Conservation (phyloP, 768 basidiomycete species). For the Hemileccinum impolitum region DNA sequence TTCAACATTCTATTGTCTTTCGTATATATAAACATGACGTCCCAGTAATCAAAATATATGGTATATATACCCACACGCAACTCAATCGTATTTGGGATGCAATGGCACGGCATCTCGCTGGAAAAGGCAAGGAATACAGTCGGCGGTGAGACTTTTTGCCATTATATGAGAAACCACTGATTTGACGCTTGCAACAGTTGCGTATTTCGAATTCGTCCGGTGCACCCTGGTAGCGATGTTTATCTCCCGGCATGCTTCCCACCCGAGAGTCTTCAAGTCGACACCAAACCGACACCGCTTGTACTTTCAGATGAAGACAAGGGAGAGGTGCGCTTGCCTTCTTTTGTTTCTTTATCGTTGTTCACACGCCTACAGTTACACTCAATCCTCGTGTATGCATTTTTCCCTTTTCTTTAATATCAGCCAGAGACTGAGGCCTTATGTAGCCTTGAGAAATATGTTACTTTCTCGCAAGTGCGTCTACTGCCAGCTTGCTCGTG, state of each 20-base stretch:
- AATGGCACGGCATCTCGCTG: slow-evolving; percentile 39
- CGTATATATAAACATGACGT: not conserved
- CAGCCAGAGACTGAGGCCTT: slow-evolving; percentile 38
- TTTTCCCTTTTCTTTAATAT: not conserved
- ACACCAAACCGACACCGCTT: slow-evolving; percentile 20
- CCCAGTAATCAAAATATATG: slow-evolving; percentile 47
- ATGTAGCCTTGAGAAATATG: slow-evolving; percentile 32
- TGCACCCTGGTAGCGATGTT: slow-evolving; percentile 38
- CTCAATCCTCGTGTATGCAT: slow-evolving; percentile 53
- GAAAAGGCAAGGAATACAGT: slow-evolving; percentile 51
- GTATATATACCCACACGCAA: slow-evolving; percentile 48
- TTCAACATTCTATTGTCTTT: not conserved
- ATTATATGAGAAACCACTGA: not conserved
- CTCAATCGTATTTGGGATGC: slow-evolving; percentile 47
- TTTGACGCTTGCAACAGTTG: slow-evolving; percentile 36
- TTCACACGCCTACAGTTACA: slow-evolving; percentile 41
- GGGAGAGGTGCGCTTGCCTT: slow-evolving; percentile 38
- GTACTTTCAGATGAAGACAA: slow-evolving; percentile 42
- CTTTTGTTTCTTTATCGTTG: not conserved
- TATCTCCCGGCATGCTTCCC: slow-evolving; percentile 54
- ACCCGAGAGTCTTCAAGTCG: slow-evolving; percentile 26
- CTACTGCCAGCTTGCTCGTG: slow-evolving; percentile 27
- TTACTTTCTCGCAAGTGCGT: slow-evolving; percentile 28
- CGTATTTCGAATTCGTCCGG: slow-evolving; percentile 37
- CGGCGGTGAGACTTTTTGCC: slow-evolving; percentile 36